Base-by-base conservation (phyloP, 2,329 filamentous ascomycete species). In the Cladosporium colombiae region DNA sequence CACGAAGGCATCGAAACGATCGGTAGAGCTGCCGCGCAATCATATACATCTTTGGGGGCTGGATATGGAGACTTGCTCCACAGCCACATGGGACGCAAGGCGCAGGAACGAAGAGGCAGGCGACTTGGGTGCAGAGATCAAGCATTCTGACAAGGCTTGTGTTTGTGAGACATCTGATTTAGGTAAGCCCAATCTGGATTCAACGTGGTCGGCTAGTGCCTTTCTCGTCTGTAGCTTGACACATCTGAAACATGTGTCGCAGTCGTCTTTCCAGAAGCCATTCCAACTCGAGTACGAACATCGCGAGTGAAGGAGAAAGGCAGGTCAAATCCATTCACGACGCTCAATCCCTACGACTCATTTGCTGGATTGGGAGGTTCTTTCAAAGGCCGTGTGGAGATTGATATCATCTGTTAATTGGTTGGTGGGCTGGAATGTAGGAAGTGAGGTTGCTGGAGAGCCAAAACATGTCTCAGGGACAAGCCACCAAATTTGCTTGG, bases 391-490 rank as follows among this genome's bases (percentile, higher is more conserved):
- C n/a, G n/a, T 13, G 5, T 13, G 2, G 3, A 46, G 10, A 13
- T 46, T 4, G 6, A 2, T 8, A 21, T 11, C 8, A n/a, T 3
- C 5, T 40, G 23, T 46, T 29, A 5, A 31, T 5, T n/a, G 14
- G 33, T 21, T 27, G 37, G 10, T 25, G n/a, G 33, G 35, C 10
- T n/a, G n/a, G 16, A 18, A 44, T 18, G 46, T 13, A 40, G 61
- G 35, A 56, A 46, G 61, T 63, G 61, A 63, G 50, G 61, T 63
- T 56, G 61, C 61, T 55, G 61, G 49, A 37, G 61, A 56, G 23
- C 27, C 59, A 37, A 62, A 37, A 62, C 59, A 62, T 62, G 59
- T 62, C 59, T 62, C 46, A 62, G 31, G 56, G 35, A 27, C 31
- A n/a, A 29, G 37, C 35, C 56, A 44, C 37, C 56, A 46, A 16